phyloP scores from a whole-genome alignment of 2,329 filamentous ascomycete genomes.

The Sarocladium oryzae region DNA sequence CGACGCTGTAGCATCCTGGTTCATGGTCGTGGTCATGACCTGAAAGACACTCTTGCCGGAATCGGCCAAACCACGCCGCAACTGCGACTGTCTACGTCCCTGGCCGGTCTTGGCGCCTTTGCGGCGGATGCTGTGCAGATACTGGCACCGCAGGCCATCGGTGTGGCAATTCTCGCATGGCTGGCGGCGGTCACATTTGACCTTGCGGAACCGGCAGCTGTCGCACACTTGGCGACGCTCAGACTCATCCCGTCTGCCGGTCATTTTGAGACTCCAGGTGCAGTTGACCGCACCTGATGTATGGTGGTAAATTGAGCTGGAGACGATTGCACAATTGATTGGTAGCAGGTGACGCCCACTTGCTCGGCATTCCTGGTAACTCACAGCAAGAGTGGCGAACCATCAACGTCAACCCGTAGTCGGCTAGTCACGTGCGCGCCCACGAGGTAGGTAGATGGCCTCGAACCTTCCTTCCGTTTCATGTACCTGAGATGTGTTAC shows the following conservation, averaged over 20 bases:
- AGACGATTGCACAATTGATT: neutral
- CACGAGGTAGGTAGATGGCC: too few relatives aligned
- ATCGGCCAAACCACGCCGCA: slow-evolving; percentile 19
- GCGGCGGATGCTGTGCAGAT: slow-evolving; percentile 23
- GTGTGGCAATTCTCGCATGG: slow-evolving; percentile 19
- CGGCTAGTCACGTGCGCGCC: too few relatives aligned
- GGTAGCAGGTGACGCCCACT: neutral
- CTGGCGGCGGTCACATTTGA: slow-evolving; percentile 9
- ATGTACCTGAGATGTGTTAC: too few relatives aligned
- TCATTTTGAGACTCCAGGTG: neutral
- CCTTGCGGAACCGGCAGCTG: slow-evolving; percentile 12
- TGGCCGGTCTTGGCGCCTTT: slow-evolving; percentile 23
- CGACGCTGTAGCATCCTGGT: neutral
- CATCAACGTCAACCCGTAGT: neutral
- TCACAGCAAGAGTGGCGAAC: neutral
- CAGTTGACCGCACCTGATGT: neutral
- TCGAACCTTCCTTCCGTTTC: too few relatives aligned
- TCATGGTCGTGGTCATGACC: slow-evolving; percentile 14
- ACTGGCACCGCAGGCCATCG: slow-evolving; percentile 21
- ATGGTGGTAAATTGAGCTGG: neutral
- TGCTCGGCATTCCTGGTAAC: neutral
- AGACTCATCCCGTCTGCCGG: slow-evolving; percentile 1
- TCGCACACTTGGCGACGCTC: slow-evolving; percentile 10
- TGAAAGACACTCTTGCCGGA: slow-evolving; percentile 14
- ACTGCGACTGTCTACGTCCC: slow-evolving; percentile 21